Evolutionary conservation across 169 alveolate species (phyloP).

Genomic region (Eimeria sp.): DNA sequence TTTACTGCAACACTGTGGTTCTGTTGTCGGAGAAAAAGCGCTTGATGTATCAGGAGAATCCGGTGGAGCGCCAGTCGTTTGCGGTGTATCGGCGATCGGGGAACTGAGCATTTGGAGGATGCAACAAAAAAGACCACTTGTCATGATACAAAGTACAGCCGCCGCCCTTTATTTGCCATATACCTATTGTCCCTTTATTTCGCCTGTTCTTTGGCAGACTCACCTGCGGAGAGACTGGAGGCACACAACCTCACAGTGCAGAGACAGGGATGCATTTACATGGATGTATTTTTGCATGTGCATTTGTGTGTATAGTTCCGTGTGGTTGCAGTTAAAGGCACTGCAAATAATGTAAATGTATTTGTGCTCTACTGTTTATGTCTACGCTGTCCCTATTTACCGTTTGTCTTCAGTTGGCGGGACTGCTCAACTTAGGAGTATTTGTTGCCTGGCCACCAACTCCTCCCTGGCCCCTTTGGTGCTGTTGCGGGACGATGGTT

Average conservation of each 20-base stretch:
- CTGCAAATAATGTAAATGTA: not conserved
- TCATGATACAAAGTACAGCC: slow-evolving; percentile 30
- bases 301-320: not conserved
- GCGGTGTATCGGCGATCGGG: slow-evolving; percentile 41
- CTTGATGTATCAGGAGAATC: not conserved
- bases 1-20: slow-evolving; percentile 14
- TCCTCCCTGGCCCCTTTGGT: not conserved
- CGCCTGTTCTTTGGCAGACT: not conserved
- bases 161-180: not conserved
- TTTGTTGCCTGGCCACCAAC: slow-evolving; percentile 14
- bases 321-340: not conserved
- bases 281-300: not conserved
- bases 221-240: not conserved
- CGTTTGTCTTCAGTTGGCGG: slow-evolving; percentile 7
- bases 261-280: not conserved
- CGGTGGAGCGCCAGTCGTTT: not conserved
- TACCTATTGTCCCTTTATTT: not conserved
- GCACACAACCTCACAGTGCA: not conserved
- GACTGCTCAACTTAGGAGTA: slow-evolving; percentile 1
- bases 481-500: slow-evolving; percentile 48
- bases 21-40: not conserved
- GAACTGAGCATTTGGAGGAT: slow-evolving; percentile 27
- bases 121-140: slow-evolving; percentile 26
- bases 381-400: not conserved
- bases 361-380: not conserved